Conservation (phyloP, 441 rosid species). For the Manihot esculenta region DNA sequence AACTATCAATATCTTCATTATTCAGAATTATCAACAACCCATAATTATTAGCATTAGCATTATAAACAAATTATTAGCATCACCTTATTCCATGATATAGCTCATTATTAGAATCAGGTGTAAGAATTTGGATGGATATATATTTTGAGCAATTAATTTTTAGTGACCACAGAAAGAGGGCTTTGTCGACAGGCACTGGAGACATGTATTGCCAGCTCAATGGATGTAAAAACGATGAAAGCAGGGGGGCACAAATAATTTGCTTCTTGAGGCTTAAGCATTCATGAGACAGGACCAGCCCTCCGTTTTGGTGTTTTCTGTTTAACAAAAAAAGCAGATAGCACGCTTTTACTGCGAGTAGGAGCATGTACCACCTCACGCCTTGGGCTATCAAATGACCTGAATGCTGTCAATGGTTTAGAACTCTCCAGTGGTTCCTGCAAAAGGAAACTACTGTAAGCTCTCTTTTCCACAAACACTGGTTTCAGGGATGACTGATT, state of each 20-base stretch:
- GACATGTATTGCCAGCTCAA: slow-evolving; percentile 24
- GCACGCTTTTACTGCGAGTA: slow-evolving; percentile 73
- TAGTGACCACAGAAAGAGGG: slow-evolving; percentile 17
- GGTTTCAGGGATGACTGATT: not conserved
- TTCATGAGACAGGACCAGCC: slow-evolving; percentile 45
- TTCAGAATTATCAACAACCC: slow-evolving; percentile 7
- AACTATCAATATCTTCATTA: not conserved
- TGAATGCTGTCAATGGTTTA: slow-evolving; percentile 54
- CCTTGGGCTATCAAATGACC: slow-evolving; percentile 63
- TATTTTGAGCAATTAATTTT: slow-evolving; percentile 10
- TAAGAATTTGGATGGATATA: slow-evolving; percentile 16
- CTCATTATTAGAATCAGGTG: slow-evolving; percentile 29
- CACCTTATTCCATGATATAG: slow-evolving; percentile 20
- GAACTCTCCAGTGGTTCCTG: slow-evolving; percentile 67
- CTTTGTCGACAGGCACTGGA: slow-evolving; percentile 19
- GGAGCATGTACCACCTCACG: slow-evolving; percentile 51
- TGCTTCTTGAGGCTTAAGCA: not conserved
- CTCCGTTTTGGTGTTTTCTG: slow-evolving; percentile 66
- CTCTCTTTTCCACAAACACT: not conserved
- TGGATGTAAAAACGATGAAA: not conserved
- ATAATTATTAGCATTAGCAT: slow-evolving; percentile 10
- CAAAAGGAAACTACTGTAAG: slow-evolving; percentile 9
- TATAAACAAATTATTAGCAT: slow-evolving; percentile 15
- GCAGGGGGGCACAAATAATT: slow-evolving; percentile 12
- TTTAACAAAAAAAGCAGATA: slow-evolving; percentile 80